Percentiles rank a stretch among this genome's conserved stretches.
phyloP scores from a whole-genome alignment of 1,139 yeast species.

The Pichia sp. region DNA sequence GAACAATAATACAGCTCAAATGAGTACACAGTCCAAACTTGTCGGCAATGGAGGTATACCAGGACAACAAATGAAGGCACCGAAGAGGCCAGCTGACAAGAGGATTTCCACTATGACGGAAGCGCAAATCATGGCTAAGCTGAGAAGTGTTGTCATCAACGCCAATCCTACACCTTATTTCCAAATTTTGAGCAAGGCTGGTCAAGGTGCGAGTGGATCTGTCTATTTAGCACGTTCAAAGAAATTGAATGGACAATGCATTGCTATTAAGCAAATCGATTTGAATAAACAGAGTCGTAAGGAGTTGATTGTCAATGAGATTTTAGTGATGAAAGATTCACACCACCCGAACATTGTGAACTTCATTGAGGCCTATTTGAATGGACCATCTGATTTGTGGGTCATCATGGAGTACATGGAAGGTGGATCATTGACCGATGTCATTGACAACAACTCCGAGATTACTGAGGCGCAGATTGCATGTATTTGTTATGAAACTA shows the following conservation, averaged over 20 bases:
- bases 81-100: constrained; percentile 34
- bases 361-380: constrained; percentile 78
- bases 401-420: constrained; percentile 97
- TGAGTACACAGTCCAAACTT: constrained; percentile 12
- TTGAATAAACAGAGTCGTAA: constrained; percentile 89
- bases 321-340: constrained; percentile 90
- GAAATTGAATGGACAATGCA: constrained; percentile 41
- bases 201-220: constrained; percentile 99
- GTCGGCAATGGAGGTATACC: constrained; percentile 4
- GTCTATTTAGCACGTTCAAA: constrained; percentile 82
- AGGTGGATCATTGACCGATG: constrained; percentile 83
- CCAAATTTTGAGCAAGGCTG: constrained; percentile 87
- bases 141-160: constrained; percentile 75
- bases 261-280: constrained; percentile 96
- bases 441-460: constrained; percentile 69
- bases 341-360: constrained; percentile 91
- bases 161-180: constrained; percentile 82
- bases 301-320: constrained; percentile 90
- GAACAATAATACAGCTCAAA: constrained; percentile 6
- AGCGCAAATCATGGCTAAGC: constrained; percentile 75
- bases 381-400: constrained; percentile 65
- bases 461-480: constrained; percentile 77
- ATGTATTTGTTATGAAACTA: constrained; percentile 83
- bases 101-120: constrained; percentile 72
- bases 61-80: constrained; percentile 2